Base-by-base conservation (phyloP, 2,329 filamentous ascomycete species). In the Emericellopsis cladophorae region DNA sequence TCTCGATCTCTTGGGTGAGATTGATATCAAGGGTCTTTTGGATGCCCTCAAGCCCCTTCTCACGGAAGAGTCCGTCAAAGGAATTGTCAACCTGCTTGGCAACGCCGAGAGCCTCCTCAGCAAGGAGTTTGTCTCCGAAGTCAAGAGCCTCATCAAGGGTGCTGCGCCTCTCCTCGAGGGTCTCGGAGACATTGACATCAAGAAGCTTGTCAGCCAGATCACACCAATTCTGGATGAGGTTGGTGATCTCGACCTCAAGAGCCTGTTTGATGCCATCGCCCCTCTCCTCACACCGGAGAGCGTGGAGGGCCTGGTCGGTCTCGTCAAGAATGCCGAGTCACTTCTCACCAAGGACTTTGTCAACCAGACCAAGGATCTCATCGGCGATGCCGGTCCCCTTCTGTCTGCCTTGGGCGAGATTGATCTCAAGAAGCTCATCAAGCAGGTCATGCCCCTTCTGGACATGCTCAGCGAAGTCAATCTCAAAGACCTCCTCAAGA, bases 281-380 rank as follows among this genome's bases (percentile, higher is more conserved):
- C 62, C 60, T 4, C 48, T 60, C 10, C 49, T 65, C 26, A 61
- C 58, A 1, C 53, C 59, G 1, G 36, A 52, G 11, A 56, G 54
- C 0, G 46, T 65, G 7, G 48, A 54, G 41, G 61, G 59, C 5
- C 44, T 66, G 5, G 44, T 62, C 2, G 58, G 59, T 4, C 51
- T 62, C 0, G 49, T 62, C 2, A 52, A 46, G 16, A 65, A 64
- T 34, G 62, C 60, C 0, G 60, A 63, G 41, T 49, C 54, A n/a
- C 51, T 65, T 1, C 53, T 65, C 22, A 64, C 54, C 7, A 50
- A 52, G 42, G 52, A 53, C 11, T 54, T 61, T 31, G 45, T 59
- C 34, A 41, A 46, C 10, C 54, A 58, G 18, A 44, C 59, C 2
- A 46, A 48, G 23, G 26, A 12, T 12, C 26, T 29, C 26, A 29